Percentiles rank a stretch among this genome's conserved stretches.
phyloP scores from a whole-genome alignment of 257 asterid genomes.

The Hygrophila difformis region DNA sequence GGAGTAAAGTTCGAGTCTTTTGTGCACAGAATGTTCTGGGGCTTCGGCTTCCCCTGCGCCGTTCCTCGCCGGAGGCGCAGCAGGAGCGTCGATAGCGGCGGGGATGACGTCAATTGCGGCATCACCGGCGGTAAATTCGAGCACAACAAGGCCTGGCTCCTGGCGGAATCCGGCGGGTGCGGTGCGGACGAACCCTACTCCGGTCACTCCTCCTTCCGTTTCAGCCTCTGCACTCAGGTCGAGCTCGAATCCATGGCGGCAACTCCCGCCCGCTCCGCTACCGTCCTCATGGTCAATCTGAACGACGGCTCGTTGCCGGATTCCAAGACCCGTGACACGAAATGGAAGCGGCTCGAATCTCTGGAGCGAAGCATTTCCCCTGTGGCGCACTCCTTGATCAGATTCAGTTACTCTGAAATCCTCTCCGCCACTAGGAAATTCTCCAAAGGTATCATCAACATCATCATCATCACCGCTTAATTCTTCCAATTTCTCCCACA shows the following conservation, averaged over 20 bases:
- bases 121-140: constrained; percentile 28
- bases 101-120: constrained; percentile 5
- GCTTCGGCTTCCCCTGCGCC: constrained; percentile 47
- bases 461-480: too few relatives aligned
- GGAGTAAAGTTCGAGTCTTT: constrained; percentile 44
- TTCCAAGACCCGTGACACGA: constrained; percentile 33
- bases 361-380: constrained; percentile 71
- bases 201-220: constrained; percentile 73
- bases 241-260: constrained; percentile 62
- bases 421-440: constrained; percentile 48
- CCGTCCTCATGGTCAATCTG: constrained; percentile 77
- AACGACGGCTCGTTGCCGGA: constrained; percentile 47
- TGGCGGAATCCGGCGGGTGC: constrained; percentile 64
- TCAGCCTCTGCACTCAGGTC: constrained; percentile 64
- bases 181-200: constrained; percentile 60
- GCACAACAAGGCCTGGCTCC: constrained; percentile 67
- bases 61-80: constrained; percentile 27
- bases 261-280: constrained; percentile 24
- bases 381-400: constrained; percentile 48
- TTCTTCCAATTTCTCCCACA: background rate
- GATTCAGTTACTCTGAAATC: constrained; percentile 59
- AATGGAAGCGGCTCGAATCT: constrained; percentile 58
- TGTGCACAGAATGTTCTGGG: constrained; percentile 51
- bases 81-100: constrained; percentile 21
- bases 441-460: constrained; percentile 54